phyloP scores from a whole-genome alignment of 495 filamentous ascomycete species.

The Achaetomiella virescens region DNA sequence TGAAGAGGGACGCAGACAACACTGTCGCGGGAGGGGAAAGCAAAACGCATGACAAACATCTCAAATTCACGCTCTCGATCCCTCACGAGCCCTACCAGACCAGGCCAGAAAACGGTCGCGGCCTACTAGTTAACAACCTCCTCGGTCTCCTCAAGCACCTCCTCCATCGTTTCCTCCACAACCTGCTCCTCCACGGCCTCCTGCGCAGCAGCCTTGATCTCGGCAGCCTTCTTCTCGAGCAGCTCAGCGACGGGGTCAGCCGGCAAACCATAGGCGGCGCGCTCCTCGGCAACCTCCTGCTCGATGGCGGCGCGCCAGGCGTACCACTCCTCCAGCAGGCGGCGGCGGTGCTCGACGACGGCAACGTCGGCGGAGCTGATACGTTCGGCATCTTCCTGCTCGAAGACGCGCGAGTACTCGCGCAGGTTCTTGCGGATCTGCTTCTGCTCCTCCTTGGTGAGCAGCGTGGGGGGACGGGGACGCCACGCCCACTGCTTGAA shows the following conservation, averaged over 20 bases:
- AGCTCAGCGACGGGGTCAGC: conserved; percentile 55
- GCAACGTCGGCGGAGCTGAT: conserved; percentile 88
- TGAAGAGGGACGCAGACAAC: too few relatives aligned
- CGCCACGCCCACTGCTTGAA: conserved; percentile 98
- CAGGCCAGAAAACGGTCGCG: not conserved
- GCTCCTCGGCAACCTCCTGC: conserved; percentile 67
- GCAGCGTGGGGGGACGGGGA: conserved; percentile 79
- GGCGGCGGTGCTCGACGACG: conserved; percentile 80
- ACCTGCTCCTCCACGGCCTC: conserved; percentile 66
- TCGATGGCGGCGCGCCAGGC: conserved; percentile 74
- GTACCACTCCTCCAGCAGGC: conserved; percentile 81
- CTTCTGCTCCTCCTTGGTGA: conserved; percentile 93
- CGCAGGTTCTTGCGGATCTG: conserved; percentile 95
- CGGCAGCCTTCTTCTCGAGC: conserved; percentile 40
- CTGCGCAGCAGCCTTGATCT: conserved; percentile 48
- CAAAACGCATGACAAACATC: not conserved
- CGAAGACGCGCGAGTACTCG: conserved; percentile 90
- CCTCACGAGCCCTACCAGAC: not conserved
- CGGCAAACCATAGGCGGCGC: conserved; percentile 58
- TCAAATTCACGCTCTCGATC: not conserved
- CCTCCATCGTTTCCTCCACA: conserved; percentile 86
- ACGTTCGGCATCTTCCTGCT: conserved; percentile 87
- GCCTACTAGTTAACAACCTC: conserved; percentile 47
- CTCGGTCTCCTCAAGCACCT: conserved; percentile 90
- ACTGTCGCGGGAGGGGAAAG: too few relatives aligned